Conservation (phyloP, 2,329 filamentous ascomycete species). For the Penicillium fuscoglaucum region DNA sequence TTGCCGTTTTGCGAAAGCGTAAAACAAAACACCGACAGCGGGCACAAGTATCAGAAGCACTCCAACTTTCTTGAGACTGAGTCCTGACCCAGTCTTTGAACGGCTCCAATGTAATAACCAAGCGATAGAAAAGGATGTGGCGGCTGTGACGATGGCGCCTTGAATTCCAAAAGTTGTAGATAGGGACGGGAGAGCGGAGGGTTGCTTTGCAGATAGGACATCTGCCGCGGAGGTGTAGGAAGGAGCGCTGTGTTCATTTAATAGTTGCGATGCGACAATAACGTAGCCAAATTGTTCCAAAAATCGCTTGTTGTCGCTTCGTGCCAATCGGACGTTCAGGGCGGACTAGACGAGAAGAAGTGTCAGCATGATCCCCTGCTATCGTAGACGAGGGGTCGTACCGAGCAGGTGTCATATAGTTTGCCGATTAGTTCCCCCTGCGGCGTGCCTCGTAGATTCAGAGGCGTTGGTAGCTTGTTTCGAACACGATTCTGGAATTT, state of each 20-base stretch:
- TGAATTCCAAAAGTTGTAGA: constrained; percentile 57
- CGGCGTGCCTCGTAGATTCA: constrained; percentile 39
- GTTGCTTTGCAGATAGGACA: constrained; percentile 33
- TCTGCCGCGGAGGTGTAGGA: constrained; percentile 43
- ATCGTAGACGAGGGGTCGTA: constrained; percentile 30
- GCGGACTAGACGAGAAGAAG: constrained; percentile 27
- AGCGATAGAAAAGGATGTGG: constrained; percentile 60
- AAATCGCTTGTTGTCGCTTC: constrained; percentile 79
- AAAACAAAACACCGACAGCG: constrained; percentile 59
- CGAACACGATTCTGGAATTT: constrained; percentile 52
- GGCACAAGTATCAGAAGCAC: constrained; percentile 49
- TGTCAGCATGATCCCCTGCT: constrained; percentile 12
- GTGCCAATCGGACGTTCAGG: constrained; percentile 56
- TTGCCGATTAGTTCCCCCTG: constrained; percentile 38
- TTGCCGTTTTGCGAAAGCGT: constrained; percentile 73
- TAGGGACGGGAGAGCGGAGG: constrained; percentile 34
- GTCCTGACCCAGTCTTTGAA: constrained; percentile 55
- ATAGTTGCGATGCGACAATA: constrained; percentile 85
- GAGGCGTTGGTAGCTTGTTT: constrained; percentile 51
- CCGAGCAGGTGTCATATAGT: constrained; percentile 51
- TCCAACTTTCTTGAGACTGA: constrained; percentile 43
- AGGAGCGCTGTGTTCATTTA: constrained; percentile 61
- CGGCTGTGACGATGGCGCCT: constrained; percentile 66
- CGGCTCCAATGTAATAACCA: constrained; percentile 71
- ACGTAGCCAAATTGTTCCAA: constrained; percentile 92